A percentile compares a stretch with the other conserved stretches of the same genome.
Evolutionary conservation across 1,284 basidiomycete species (phyloP).

Genomic region (Bondarzewia mesenterica): DNA sequence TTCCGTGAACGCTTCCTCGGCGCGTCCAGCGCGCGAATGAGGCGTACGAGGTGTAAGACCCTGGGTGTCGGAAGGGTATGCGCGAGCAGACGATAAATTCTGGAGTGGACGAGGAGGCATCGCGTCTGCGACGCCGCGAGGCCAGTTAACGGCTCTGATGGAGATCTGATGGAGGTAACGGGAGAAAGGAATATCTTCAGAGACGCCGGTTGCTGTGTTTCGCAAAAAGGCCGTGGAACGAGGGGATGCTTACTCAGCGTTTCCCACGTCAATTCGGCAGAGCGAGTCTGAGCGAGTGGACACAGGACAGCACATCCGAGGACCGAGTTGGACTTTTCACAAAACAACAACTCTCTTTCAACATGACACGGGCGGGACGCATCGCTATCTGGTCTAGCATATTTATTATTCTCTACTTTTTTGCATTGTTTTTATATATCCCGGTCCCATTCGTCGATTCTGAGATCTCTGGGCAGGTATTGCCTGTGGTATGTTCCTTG

Average conservation of each 20-base stretch:
- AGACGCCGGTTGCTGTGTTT: too few species aligned
- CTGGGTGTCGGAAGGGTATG: conserved; percentile 26
- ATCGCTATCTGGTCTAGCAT: conserved; percentile 28
- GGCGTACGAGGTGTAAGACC: conserved; percentile 54
- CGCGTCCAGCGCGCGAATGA: conserved; percentile 48
- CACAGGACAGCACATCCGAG: not conserved
- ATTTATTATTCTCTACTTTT: conserved; percentile 28
- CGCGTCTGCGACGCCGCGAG: not conserved
- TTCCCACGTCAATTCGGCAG: not conserved
- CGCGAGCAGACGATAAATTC: conserved; percentile 5
- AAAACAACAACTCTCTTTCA: not conserved
- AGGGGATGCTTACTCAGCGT: not conserved
- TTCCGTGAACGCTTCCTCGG: conserved; percentile 45
- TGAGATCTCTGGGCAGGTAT: conserved; percentile 26
- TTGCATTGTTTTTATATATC: conserved; percentile 30
- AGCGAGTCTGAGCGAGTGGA: too few species aligned
- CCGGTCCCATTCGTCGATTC: conserved; percentile 31
- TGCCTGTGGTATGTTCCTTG: conserved; percentile 39
- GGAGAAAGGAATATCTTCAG: not conserved
- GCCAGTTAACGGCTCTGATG: not conserved
- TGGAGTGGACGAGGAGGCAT: conserved; percentile 12
- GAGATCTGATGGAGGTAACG: not conserved
- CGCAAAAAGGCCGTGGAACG: too few species aligned
- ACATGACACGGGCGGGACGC: conserved; percentile 33
- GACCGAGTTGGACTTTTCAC: not conserved